Percentiles rank a stretch among this genome's conserved stretches.
Conservation (phyloP, 441 rosid species). For the Arabidopsis lyrata region DNA sequence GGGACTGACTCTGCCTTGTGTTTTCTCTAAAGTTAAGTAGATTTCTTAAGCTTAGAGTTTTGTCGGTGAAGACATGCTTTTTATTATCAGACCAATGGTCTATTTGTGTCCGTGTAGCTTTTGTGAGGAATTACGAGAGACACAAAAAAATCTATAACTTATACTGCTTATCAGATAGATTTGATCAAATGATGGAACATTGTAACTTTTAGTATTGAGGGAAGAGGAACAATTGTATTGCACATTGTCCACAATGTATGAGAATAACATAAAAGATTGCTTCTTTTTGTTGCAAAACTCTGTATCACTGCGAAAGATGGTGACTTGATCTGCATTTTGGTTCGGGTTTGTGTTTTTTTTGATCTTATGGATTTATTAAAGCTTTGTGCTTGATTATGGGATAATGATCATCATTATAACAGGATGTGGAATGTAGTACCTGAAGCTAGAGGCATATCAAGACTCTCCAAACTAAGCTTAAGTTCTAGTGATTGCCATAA, state of each 20-base stretch:
- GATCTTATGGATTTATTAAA: neutral
- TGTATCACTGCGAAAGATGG: neutral
- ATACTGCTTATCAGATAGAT: conserved; percentile 3
- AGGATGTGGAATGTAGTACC: conserved; percentile 39
- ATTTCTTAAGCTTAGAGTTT: conserved; percentile 22
- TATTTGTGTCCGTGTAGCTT: conserved; percentile 24
- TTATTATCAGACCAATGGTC: neutral
- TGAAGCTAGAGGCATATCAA: conserved; percentile 34
- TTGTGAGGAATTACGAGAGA: neutral
- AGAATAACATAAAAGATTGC: too few relatives aligned
- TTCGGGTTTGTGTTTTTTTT: conserved; percentile 4
- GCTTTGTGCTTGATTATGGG: neutral
- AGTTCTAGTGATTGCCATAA: neutral
- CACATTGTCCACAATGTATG: too few relatives aligned
- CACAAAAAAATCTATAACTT: neutral
- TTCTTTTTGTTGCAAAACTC: neutral
- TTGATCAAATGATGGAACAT: conserved; percentile 18
- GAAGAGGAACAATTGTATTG: too few relatives aligned
- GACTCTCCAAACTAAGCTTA: conserved; percentile 35
- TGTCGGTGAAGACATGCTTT: conserved; percentile 38
- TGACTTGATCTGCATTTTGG: conserved; percentile 22
- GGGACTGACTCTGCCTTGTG: conserved; percentile 18
- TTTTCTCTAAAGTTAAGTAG: conserved; percentile 16
- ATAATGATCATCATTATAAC: neutral
- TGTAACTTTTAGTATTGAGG: neutral